Evolutionary conservation across 202 grass and related monocot species (phyloP), one percentile per base, ranked within the genome.

Genomic region (Panicum hallii): DNA sequence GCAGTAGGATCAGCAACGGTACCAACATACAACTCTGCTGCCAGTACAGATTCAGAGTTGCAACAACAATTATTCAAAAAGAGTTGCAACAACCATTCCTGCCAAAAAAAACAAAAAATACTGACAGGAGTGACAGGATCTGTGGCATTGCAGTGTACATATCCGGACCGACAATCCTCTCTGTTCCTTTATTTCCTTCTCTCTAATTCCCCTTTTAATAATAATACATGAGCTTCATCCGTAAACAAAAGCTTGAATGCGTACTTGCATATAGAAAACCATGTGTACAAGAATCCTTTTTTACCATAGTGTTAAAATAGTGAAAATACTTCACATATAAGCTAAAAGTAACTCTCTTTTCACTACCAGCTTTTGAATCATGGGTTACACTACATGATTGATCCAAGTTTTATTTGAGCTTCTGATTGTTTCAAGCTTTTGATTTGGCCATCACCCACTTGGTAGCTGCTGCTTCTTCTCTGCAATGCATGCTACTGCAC

Each of bases 1-100:
- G 26, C 26, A 45, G 11, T 30, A 78, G 60, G 11, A 34, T 20
- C 14, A 48, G 41, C 57, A 62, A 46, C 7, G 14, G 58, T 8
- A 36, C 44, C 19, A 26, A 46, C 45, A 48, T 36, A 23, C 50
- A 75, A 40, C 52, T 82, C 66, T 46, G 66, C 52, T 82, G 15
- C 52, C 48, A 52, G 53, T 57, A 57, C 65, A 32, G 38, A 12
- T 0, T 34, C 12, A 20, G 14, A 70, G 13, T 5, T 72, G 41
- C 67, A 47, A 42, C n/a, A 70, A 28, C 64, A 14, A 54, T 81
- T 81, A 41, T 34, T 34, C 34, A 34, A 34, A 34, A 34, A 34
- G 34, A 26, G 26, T 26, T 72, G 41, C 67, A 47, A 42, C 14
- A 70, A 28, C 49, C 15, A 54, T 81, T 81, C 57, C 41, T 47